A percentile compares a stretch with the other conserved stretches of the same genome.
These are phyloP conservation scores for Xerocomellus chrysenteron DNA, from an alignment of 768 basidiomycete genomes.

Conservation along the genomic window DNA sequence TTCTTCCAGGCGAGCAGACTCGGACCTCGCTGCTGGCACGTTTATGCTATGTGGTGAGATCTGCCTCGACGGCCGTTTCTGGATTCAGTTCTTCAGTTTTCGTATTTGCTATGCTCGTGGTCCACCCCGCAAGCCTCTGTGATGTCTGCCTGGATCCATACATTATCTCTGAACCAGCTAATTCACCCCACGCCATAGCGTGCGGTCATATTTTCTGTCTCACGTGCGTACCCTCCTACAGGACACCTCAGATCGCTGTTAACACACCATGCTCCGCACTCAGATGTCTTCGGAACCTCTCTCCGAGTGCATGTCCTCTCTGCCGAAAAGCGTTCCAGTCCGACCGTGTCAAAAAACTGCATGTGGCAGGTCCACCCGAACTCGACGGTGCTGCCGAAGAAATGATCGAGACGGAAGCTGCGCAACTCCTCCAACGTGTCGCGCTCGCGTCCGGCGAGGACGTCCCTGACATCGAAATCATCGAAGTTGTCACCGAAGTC, in stretches of 20 bases:
- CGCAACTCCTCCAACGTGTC: constrained; percentile 36
- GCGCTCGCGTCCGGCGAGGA: constrained; percentile 36
- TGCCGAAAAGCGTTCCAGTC: constrained; percentile 61
- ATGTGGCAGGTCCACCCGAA: constrained; percentile 51
- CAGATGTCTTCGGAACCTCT: constrained; percentile 56
- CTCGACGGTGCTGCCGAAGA: constrained; percentile 36
- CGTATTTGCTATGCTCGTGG: constrained; percentile 50
- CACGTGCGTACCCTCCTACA: constrained; percentile 44
- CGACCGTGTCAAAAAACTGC: constrained; percentile 64
- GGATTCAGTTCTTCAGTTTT: constrained; percentile 22
- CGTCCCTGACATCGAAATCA: constrained; percentile 33
- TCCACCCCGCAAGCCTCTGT: constrained; percentile 70
- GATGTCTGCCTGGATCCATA: constrained; percentile 75
- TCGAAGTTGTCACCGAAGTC: constrained; percentile 45
- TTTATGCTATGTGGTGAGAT: constrained; percentile 37
- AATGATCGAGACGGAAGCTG: constrained; percentile 41
- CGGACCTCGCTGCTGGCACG: constrained; percentile 26
- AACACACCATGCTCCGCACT: neutral
- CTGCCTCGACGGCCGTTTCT: constrained; percentile 27
- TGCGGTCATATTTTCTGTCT: constrained; percentile 79
- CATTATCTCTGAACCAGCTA: constrained; percentile 42
- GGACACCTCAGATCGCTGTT: constrained; percentile 11
- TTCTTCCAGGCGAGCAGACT: constrained; percentile 8
- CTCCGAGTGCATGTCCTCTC: constrained; percentile 58
- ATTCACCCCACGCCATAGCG: constrained; percentile 66